Evolutionary conservation across 1,284 basidiomycete genomes (phyloP).

Genomic region (Moesziomyces antarcticus): DNA sequence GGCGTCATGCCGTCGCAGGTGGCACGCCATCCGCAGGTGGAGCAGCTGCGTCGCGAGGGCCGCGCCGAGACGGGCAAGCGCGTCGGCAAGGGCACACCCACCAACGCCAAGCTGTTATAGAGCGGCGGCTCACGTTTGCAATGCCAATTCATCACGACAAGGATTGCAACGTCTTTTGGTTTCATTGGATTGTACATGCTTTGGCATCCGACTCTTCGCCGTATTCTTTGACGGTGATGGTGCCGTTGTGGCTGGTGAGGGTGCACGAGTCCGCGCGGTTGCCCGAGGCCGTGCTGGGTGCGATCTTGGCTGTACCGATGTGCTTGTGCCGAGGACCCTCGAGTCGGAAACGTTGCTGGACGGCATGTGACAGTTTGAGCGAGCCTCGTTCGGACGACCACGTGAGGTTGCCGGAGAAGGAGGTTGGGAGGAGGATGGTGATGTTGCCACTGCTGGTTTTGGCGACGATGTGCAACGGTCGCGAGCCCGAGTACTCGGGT

Average conservation of each 20-base stretch:
- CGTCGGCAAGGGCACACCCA: slow-evolving; percentile 47
- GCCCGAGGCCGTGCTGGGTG: slow-evolving; percentile 39
- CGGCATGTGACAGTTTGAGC: slow-evolving; percentile 44
- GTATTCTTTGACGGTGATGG: slow-evolving; percentile 35
- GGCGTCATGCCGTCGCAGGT: slow-evolving; percentile 37
- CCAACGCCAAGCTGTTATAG: slow-evolving; percentile 32
- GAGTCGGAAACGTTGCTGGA: slow-evolving; percentile 36
- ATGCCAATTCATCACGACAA: slow-evolving; percentile 2
- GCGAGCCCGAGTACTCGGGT: slow-evolving; percentile 44
- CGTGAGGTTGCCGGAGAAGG: slow-evolving; percentile 55
- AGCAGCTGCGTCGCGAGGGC: slow-evolving; percentile 39
- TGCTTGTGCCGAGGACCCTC: slow-evolving; percentile 52
- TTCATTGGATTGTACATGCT: slow-evolving; percentile 24
- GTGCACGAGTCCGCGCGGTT: slow-evolving; percentile 49
- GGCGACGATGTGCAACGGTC: slow-evolving; percentile 52
- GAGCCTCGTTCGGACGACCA: slow-evolving; percentile 56
- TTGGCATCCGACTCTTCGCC: slow-evolving; percentile 14
- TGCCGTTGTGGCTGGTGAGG: slow-evolving; percentile 34
- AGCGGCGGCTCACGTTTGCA: slow-evolving; percentile 7
- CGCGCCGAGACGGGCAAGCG: slow-evolving; percentile 36
- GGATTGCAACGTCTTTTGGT: background rate
- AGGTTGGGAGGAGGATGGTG: slow-evolving; percentile 45
- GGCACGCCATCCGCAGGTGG: slow-evolving; percentile 42
- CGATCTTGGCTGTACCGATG: slow-evolving; percentile 49
- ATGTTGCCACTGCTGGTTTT: slow-evolving; percentile 48